Evolutionary conservation across 1,139 yeast genomes (phyloP), one percentile per base, ranked within the genome.

Genomic region (Geotrichum reessii): DNA sequence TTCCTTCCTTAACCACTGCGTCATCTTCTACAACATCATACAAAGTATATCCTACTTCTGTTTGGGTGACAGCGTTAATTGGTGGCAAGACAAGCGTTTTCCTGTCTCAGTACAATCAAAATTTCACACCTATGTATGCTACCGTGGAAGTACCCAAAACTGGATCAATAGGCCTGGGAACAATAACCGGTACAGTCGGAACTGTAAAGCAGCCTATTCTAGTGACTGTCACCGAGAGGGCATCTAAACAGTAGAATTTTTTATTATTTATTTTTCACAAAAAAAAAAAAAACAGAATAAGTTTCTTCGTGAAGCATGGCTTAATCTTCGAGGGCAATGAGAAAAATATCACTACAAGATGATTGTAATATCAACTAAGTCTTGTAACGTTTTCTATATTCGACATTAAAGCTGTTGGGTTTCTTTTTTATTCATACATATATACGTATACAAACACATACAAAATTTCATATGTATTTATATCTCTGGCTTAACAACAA

Each of bases 101-200:
- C 37, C 63, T 63, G 52, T 55, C 63, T 8, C 61, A 73, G 9
- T 86, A 75, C 69, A 65, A 78, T 0, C 92, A 86, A 67, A 60
- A 62, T 14, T 86, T 86, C 65, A 61, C 67, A 3, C 53, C 73
- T 1, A 65, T 73, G 65, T 79, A 74, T 64, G 47, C 77, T 1
- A 68, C 78, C 0, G 69, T 78, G 2, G 73, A 71, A 0, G 60
- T 74, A 0, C 81, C 81, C 2, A 66, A 77, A 1, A 63, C 79
- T 0, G 91, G 90, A 0, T 62, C 78, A 2, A 74, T 84, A 55
- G 90, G 90, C 0, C 67, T 85, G 50, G 87, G 87, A 1, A 71
- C 81, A 0, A 68, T 82, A 22, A 65, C 76, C 2, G 91, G 90
- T 0, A 66, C 76, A 0, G 80, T 86, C 11, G 95, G 93, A 5